Percentiles rank a stretch among this genome's conserved stretches.
Conservation (phyloP, 108 stramenopile genomes). For the Nitzschia putrida region DNA sequence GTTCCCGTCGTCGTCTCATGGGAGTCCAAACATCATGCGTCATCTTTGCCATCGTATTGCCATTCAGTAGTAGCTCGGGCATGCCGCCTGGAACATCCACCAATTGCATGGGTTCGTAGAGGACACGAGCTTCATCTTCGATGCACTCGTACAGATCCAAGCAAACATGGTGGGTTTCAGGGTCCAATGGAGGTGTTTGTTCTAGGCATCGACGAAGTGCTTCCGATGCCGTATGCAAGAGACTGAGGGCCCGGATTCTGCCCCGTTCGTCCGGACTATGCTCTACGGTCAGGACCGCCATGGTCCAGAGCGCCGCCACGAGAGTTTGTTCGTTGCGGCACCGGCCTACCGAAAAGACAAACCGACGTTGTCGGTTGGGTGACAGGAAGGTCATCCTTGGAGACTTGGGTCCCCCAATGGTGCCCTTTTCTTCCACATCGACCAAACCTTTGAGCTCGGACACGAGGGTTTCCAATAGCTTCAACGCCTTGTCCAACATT, state of each 20-base stretch:
- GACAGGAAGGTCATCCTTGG: neutral
- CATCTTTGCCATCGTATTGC: neutral
- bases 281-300: conserved; percentile 42
- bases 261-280: conserved; percentile 44
- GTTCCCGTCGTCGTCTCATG: conserved; percentile 32
- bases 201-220: conserved; percentile 19
- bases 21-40: conserved; percentile 22
- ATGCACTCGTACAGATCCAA: conserved; percentile 34
- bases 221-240: conserved; percentile 42
- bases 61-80: too few relatives aligned
- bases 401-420: neutral
- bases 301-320: conserved; percentile 42
- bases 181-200: conserved; percentile 13
- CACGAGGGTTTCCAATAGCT: conserved; percentile 25
- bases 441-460: conserved; percentile 5
- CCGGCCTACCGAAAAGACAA: neutral
- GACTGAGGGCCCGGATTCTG: conserved; percentile 45
- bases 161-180: conserved; percentile 8
- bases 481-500: conserved; percentile 25
- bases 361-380: conserved; percentile 1
- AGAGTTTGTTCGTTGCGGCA: conserved; percentile 33
- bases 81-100: conserved; percentile 5
- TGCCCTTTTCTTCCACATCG: conserved; percentile 2
- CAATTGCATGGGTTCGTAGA: conserved; percentile 36
- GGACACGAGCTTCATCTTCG: conserved; percentile 40